Percentiles rank a stretch among this genome's conserved stretches.
These are phyloP conservation scores for Hibiscus mutabilis DNA, from an alignment of 345 rosid genomes.

Conservation along the genomic window DNA sequence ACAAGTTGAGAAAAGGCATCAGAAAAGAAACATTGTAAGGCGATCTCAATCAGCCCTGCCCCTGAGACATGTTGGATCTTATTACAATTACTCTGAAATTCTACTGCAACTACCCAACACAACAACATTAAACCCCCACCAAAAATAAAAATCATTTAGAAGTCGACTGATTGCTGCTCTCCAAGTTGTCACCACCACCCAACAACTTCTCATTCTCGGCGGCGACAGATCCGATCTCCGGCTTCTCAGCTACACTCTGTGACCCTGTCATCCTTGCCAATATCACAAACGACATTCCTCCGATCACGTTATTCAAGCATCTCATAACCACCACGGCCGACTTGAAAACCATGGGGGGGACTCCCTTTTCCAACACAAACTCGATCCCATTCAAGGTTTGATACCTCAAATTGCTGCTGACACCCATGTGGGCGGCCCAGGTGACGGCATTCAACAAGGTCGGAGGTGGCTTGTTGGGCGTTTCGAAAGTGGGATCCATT, in stretches of 20 bases:
- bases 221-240: constrained; percentile 16
- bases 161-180: constrained; percentile 14
- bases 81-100: neutral
- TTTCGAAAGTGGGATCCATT: constrained; percentile 83
- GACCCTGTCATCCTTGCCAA: constrained; percentile 95
- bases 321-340: constrained; percentile 72
- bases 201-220: constrained; percentile 30
- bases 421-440: constrained; percentile 92
- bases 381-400: constrained; percentile 90
- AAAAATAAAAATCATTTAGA: constrained; percentile 2
- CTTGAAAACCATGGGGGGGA: constrained; percentile 64
- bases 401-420: constrained; percentile 85
- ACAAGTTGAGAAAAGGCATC: too few species aligned
- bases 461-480: constrained; percentile 88
- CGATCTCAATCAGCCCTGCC: too few species aligned
- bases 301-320: constrained; percentile 70
- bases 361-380: constrained; percentile 53
- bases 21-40: too few species aligned
- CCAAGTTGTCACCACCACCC: constrained; percentile 15
- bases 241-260: constrained; percentile 41
- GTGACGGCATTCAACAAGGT: constrained; percentile 73
- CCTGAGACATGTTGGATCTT: neutral
- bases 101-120: neutral
- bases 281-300: constrained; percentile 85
- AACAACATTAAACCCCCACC: neutral